Evolutionary conservation across 306 rosid genomes (phyloP).

Genomic region (Prunus kanzakura): DNA sequence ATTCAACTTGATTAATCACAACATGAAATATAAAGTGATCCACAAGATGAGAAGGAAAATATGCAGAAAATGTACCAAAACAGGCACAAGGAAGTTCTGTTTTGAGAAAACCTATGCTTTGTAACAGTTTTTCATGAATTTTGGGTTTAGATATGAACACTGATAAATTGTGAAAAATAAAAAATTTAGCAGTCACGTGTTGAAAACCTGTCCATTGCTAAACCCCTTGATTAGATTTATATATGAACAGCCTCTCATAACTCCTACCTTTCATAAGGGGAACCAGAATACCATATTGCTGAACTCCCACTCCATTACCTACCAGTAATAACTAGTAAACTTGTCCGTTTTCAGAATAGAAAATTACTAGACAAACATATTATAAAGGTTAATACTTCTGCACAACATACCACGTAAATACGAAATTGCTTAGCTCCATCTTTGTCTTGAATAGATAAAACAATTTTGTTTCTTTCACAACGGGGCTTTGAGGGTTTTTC

Average conservation of each 20-base stretch:
- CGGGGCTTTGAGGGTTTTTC: constrained; percentile 40
- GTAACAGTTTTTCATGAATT: background rate
- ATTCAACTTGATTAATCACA: background rate
- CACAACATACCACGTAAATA: constrained; percentile 55
- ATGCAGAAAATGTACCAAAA: background rate
- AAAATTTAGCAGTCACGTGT: background rate
- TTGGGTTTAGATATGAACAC: background rate
- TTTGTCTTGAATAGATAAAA: constrained; percentile 75
- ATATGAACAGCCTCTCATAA: too few species aligned
- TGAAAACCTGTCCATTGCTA: too few species aligned
- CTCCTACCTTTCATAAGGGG: background rate
- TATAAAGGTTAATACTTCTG: background rate
- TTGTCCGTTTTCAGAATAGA: too few species aligned
- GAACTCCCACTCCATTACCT: background rate
- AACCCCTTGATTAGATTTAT: too few species aligned
- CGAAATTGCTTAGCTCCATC: constrained; percentile 68
- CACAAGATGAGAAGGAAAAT: background rate
- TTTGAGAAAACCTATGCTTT: background rate
- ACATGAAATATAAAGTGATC: background rate
- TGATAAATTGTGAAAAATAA: too few species aligned
- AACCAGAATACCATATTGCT: background rate
- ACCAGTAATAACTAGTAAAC: background rate
- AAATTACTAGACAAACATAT: background rate
- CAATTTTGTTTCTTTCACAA: constrained; percentile 58
- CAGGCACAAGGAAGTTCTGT: background rate